Evolutionary conservation across 129 eudicot species (phyloP), one percentile per base, ranked within the genome.

Genomic region (Lactuca sativa): DNA sequence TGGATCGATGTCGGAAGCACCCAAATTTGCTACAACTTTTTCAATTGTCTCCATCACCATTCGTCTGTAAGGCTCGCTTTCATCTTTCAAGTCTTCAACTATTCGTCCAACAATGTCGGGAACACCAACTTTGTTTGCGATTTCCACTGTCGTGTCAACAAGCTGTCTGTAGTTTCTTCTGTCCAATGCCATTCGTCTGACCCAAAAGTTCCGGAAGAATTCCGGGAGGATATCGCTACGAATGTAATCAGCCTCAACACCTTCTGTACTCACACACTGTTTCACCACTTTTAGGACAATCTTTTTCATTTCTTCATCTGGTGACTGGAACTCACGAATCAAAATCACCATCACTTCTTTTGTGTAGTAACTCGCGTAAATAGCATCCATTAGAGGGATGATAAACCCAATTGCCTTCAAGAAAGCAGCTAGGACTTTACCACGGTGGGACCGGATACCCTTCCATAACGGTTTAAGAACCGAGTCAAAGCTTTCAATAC

Each of bases 21-120:
- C 98, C 67, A 93, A 30, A 76, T 93, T 90, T 1, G 90, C 81
- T 10, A 93, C 98, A 65, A 93, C 98, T 74, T 93, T 93, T 81
- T 93, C 98, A 5, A 93, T 93, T 2, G 98, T 93, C 83, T 93
- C 98, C 98, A 93, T 93, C 17, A 93, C 98, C 98, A 93, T 93
- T 66, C 97, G 80, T 81, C 98, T 85, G 40, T 93, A 93, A 0
- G 97, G 98, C 59, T 89, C 98, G 59, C 98, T 93, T 74, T 93
- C 97, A 59, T 89, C 98, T 76, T 92, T 92, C 64, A 89, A 81
- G 71, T 93, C 98, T 62, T 93, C 97, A 48, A 93, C 98, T 16
- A 93, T 77, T 65, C 98, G 85, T 15, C 95, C 90, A 4, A 86
- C 98, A 9, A 93, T 93, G 64, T 89, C 98, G 30, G 98, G 92